phyloP scores from a whole-genome alignment of 2,329 filamentous ascomycete species.

The Scedosporium minutisporum region DNA sequence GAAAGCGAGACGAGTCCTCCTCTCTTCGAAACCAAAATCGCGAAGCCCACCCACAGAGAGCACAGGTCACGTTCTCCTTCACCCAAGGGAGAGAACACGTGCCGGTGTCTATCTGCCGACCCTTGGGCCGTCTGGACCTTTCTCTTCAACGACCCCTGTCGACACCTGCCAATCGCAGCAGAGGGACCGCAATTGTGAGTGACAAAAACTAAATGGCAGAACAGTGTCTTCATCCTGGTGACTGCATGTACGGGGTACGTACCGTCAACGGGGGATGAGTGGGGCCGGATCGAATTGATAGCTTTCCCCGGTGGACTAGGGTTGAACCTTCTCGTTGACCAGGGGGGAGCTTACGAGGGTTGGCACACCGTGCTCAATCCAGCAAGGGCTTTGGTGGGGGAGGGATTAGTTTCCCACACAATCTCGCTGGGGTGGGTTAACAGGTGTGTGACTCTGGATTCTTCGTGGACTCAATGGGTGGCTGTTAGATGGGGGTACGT shows the following conservation, averaged over 20 bases:
- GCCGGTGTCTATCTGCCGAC: not conserved
- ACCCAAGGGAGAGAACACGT: not conserved
- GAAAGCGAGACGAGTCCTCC: not conserved
- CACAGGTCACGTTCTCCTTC: not conserved
- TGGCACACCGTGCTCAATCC: not conserved
- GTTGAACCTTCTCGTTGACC: not conserved
- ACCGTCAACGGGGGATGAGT: not conserved
- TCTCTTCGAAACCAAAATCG: not conserved
- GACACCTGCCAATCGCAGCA: not conserved
- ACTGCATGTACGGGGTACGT: not conserved
- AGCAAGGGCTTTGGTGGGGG: not conserved
- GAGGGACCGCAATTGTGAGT: not conserved
- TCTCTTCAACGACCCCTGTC: not conserved
- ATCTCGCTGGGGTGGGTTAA: not conserved
- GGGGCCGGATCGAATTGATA: not conserved
- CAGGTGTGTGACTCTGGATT: not conserved
- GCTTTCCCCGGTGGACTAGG: not conserved
- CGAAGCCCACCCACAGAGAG: not conserved
- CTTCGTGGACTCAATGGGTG: not conserved
- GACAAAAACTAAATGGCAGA: not conserved
- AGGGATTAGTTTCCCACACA: not conserved
- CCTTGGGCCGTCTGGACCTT: not conserved
- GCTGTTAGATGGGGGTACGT: not conserved
- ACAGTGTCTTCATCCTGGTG: not conserved
- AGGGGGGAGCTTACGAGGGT: not conserved